phyloP scores from a whole-genome alignment of 2,329 filamentous ascomycete species.

The Ceratocystis variospora region DNA sequence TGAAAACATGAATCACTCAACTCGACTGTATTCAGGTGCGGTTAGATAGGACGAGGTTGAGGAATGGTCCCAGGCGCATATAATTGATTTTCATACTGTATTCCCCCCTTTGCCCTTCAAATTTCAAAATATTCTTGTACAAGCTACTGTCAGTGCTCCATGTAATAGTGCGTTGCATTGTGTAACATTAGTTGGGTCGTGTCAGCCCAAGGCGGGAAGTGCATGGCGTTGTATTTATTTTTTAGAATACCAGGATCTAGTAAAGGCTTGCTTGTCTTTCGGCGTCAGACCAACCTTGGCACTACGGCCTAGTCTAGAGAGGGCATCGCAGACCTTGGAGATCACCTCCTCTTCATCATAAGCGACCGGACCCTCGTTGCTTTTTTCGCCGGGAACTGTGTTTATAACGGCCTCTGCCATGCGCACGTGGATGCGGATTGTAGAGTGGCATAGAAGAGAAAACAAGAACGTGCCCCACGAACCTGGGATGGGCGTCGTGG shows the following conservation, averaged over 20 bases:
- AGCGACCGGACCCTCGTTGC: constrained; percentile 26
- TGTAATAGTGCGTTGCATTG: not conserved
- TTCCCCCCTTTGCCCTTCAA: not conserved
- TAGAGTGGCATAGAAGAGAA: constrained; percentile 70
- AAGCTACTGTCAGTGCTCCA: no score
- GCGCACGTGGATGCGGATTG: constrained; percentile 78
- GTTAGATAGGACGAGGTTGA: constrained; percentile 6
- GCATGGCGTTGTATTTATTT: constrained; percentile 21
- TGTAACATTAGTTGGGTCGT: not conserved
- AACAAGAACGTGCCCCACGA: constrained; percentile 63
- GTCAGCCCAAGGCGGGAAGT: not conserved
- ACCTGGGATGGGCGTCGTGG: constrained; percentile 78
- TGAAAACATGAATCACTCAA: not conserved
- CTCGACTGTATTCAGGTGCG: not conserved
- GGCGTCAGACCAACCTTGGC: constrained; percentile 79
- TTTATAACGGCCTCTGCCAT: constrained; percentile 65
- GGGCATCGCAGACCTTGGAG: constrained; percentile 66
- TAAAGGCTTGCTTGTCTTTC: constrained; percentile 69
- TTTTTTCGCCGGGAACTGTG: constrained; percentile 29
- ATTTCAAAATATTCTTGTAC: no score
- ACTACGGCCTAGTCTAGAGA: constrained; percentile 75
- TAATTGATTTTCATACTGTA: constrained; percentile 14
- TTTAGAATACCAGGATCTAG: constrained; percentile 47
- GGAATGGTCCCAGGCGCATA: constrained; percentile 16
- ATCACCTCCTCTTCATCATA: constrained; percentile 55